Conservation (phyloP, 1,284 basidiomycete species). For the Abortiporus biennis region DNA sequence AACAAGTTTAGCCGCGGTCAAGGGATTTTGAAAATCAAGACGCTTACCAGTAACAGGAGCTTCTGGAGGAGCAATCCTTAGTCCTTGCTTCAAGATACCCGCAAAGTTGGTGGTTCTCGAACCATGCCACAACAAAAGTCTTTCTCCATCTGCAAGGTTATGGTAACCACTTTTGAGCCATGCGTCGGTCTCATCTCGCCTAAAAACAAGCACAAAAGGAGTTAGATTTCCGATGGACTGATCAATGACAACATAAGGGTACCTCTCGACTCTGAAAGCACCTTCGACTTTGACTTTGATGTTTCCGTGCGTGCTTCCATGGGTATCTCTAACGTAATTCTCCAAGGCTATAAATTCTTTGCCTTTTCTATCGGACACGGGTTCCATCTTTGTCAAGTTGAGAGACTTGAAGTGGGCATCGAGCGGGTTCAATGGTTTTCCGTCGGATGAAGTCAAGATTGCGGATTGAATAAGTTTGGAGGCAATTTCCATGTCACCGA, state of each 20-base stretch:
- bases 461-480: constrained; percentile 47
- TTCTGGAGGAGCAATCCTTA: constrained; percentile 67
- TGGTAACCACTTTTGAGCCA: constrained; percentile 46
- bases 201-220: constrained; percentile 13
- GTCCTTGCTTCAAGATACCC: constrained; percentile 59
- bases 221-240: neutral
- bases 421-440: constrained; percentile 47
- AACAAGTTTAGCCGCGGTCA: too few relatives aligned
- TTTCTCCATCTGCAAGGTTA: constrained; percentile 40
- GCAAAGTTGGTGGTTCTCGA: constrained; percentile 62
- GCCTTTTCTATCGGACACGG: constrained; percentile 32
- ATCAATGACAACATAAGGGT: constrained; percentile 5
- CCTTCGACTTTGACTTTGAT: constrained; percentile 38
- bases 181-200: constrained; percentile 43
- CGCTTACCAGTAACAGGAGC: constrained; percentile 26
- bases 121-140: constrained; percentile 63
- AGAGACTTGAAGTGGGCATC: constrained; percentile 55
- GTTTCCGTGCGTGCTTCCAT: constrained; percentile 46
- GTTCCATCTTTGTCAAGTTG: constrained; percentile 46
- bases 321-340: constrained; percentile 48
- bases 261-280: constrained; percentile 56
- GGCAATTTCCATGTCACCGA: constrained; percentile 63
- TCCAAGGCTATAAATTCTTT: constrained; percentile 45
- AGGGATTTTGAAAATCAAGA: too few relatives aligned
- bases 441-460: constrained; percentile 32